A percentile compares a stretch with the other conserved stretches of the same genome.
Evolutionary conservation across 75 land plant species (phyloP).

Genomic region (Cryptomeria japonica): DNA sequence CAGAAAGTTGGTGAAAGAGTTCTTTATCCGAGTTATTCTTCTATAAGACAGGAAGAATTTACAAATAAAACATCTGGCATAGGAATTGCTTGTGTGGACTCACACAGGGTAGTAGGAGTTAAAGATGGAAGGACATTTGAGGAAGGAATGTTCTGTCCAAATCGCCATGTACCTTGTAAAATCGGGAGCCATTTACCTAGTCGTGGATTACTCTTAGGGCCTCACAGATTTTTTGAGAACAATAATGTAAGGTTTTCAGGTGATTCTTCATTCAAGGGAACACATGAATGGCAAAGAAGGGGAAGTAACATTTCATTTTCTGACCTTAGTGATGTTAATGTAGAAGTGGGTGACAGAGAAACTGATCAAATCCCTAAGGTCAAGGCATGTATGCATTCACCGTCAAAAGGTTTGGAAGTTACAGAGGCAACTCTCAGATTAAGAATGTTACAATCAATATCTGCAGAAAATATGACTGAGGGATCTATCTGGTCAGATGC

Average conservation of each 20-base stretch:
- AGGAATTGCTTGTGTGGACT: slow-evolving; percentile 22
- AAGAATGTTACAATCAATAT: slow-evolving; percentile 19
- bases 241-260: not conserved
- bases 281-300: not conserved
- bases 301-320: slow-evolving; percentile 7
- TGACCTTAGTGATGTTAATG: not conserved
- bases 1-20: slow-evolving; percentile 10
- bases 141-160: not conserved
- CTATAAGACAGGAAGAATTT: slow-evolving; percentile 14
- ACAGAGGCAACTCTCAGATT: slow-evolving; percentile 58
- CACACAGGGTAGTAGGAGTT: not conserved
- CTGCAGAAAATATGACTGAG: not conserved
- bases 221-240: not conserved
- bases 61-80: slow-evolving; percentile 36
- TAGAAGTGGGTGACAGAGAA: not conserved
- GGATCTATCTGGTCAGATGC: slow-evolving; percentile 71
- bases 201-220: not conserved
- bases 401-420: slow-evolving; percentile 31
- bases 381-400: slow-evolving; percentile 57
- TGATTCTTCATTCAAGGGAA: slow-evolving; percentile 8
- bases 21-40: slow-evolving; percentile 50
- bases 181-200: slow-evolving; percentile 12
- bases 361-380: slow-evolving; percentile 13
- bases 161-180: not conserved
- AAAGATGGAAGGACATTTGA: not conserved